Conservation (phyloP, 2,329 filamentous ascomycete species). For the Leptosphaerulina australis region DNA sequence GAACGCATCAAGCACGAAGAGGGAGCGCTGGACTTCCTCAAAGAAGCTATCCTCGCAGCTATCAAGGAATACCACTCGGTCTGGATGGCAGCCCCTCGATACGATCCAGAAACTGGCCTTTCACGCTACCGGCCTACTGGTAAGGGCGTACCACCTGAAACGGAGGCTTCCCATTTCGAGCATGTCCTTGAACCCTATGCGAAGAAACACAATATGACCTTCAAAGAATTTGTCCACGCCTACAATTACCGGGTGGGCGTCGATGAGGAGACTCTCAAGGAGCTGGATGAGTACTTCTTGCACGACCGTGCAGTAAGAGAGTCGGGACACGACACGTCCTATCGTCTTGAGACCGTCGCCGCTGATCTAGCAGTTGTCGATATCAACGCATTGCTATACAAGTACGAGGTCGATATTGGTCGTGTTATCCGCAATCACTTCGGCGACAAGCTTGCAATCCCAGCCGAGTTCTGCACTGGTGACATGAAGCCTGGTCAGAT, state of each 20-base stretch:
- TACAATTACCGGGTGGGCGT: constrained; percentile 79
- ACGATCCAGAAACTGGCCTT: constrained; percentile 77
- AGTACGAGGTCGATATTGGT: constrained; percentile 94
- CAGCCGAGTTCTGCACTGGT: constrained; percentile 77
- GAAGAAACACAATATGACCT: constrained; percentile 80
- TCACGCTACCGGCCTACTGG: constrained; percentile 86
- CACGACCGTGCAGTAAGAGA: constrained; percentile 96
- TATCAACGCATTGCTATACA: constrained; percentile 92
- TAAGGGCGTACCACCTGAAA: constrained; percentile 86
- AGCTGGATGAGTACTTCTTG: constrained; percentile 92
- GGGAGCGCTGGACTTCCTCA: constrained; percentile 79
- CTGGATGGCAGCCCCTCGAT: constrained; percentile 75
- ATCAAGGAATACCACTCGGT: constrained; percentile 97
- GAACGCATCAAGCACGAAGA: constrained; percentile 89
- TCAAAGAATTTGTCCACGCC: constrained; percentile 82
- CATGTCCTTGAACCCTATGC: constrained; percentile 83
- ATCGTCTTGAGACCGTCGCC: constrained; percentile 80
- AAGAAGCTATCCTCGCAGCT: constrained; percentile 79
- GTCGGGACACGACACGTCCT: constrained; percentile 95
- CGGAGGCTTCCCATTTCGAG: constrained; percentile 83
- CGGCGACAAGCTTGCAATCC: constrained; percentile 79
- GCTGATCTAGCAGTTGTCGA: constrained; percentile 93
- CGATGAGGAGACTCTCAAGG: constrained; percentile 66
- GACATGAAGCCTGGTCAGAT: constrained; percentile 68
- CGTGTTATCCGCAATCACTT: constrained; percentile 84